Evolutionary conservation across 305 asterid genomes (phyloP).

Genomic region (Rubia occidens): DNA sequence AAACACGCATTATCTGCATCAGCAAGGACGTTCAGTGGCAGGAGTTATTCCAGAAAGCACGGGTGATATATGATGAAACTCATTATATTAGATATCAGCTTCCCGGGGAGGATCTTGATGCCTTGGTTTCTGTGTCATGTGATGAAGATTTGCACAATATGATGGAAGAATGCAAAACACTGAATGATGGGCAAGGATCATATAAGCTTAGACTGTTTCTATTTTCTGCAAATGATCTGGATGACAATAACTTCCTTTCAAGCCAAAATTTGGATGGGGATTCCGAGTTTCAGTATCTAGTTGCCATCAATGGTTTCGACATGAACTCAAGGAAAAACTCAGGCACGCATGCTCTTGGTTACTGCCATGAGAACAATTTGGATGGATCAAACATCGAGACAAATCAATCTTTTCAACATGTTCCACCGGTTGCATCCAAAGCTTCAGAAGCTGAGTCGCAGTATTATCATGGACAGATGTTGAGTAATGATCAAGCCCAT

Average conservation of each 20-base stretch:
- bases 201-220: slow-evolving; percentile 58
- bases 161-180: slow-evolving; percentile 66
- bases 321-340: slow-evolving; percentile 40
- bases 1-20: slow-evolving; percentile 61
- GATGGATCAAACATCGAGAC: slow-evolving; percentile 34
- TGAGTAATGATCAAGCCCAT: slow-evolving; percentile 25
- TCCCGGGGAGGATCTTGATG: slow-evolving; percentile 83
- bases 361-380: slow-evolving; percentile 42
- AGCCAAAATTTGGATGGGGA: slow-evolving; percentile 38
- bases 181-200: slow-evolving; percentile 43
- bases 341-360: slow-evolving; percentile 29
- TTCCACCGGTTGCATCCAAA: slow-evolving; percentile 25
- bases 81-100: slow-evolving; percentile 61
- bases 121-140: slow-evolving; percentile 62
- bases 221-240: slow-evolving; percentile 52
- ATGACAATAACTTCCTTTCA: slow-evolving; percentile 45
- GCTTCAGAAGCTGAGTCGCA: slow-evolving; percentile 29
- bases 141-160: slow-evolving; percentile 73
- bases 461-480: slow-evolving; percentile 25
- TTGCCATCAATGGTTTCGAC: slow-evolving; percentile 65
- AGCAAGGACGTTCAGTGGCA: slow-evolving; percentile 58
- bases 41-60: slow-evolving; percentile 47
- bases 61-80: slow-evolving; percentile 39
- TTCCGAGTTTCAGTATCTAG: slow-evolving; percentile 57
- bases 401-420: slow-evolving; percentile 31